Base-by-base conservation (phyloP, 2,329 filamentous ascomycete genomes). In the Epichloe elymi region DNA sequence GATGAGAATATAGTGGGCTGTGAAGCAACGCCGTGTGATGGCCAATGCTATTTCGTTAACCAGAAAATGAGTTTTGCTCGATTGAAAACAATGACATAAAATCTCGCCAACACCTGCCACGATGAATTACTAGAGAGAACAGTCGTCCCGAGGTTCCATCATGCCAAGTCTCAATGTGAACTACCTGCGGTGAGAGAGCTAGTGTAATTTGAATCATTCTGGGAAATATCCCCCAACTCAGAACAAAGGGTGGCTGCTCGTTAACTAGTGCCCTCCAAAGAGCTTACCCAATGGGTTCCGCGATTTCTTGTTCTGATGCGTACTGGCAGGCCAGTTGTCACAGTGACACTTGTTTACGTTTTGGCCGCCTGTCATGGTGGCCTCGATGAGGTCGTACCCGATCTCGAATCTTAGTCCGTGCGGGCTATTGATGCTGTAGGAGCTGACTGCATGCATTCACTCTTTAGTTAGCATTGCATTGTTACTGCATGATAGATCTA, bases 381-480 rank as follows among this genome's bases (percentile, higher is more conserved):
- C 59, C 12, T 53, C 54, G 26, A 61, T 56, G 51, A 59, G 57
- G 41, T 59, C 56, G 30, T 59, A 50, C n/a, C 55, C 56, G 46
- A 60, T 55, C 17, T 60, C 57, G 36, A 55, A 54, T 30, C 55
- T 49, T 30, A 58, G 46, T 1, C 60, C 60, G 38, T 61, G 55
- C 0, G 57, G 57, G 14, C 60, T 59, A 23, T 48, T 51, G 17
- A 59, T 51, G 5, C 54, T 50, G 14, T 46, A 46, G 17, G 35
- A 45, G 35, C 36, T 38, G 47, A 53, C 56, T 57, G 19, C 30
- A 20, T 10, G 46, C 15, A 11, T 39, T 20, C 10, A 3, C 23
- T n/a, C 33, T n/a, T 11, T 19, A 15, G 17, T 26, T 10, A 17
- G 23, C 26, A 12, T 26, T 30, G 10, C 23, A 15, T 43, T 19